Conservation (phyloP, 2,329 filamentous ascomycete species). For the Fonsecaea pedrosoi region DNA sequence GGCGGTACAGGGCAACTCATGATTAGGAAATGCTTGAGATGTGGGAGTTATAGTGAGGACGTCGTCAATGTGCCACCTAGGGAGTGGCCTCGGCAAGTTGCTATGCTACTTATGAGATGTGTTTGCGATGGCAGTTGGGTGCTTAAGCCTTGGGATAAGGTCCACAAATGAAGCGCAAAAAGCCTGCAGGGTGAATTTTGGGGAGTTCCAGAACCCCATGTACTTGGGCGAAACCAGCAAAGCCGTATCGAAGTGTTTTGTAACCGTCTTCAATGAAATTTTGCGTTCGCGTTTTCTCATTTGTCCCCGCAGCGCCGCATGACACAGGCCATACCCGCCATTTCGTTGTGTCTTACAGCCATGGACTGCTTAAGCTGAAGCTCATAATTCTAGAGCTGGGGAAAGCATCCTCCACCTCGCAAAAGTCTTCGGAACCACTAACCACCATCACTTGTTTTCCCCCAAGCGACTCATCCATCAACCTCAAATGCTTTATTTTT, state of each 20-base stretch:
- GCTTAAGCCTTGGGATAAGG: conserved; percentile 33
- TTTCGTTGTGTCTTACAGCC: conserved; percentile 39
- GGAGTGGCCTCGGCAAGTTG: conserved; percentile 34
- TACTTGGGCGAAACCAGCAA: neutral
- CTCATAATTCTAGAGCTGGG: conserved; percentile 32
- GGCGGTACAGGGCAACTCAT: conserved; percentile 22
- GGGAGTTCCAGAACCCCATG: neutral
- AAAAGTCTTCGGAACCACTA: neutral
- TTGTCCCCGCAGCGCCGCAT: conserved; percentile 7
- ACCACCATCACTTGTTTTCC: neutral
- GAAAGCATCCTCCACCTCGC: conserved; percentile 18
- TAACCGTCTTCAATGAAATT: conserved; percentile 7
- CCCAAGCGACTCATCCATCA: conserved; percentile 22
- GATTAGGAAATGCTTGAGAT: conserved; percentile 39
- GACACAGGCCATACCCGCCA: neutral
- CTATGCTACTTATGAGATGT: conserved; percentile 35
- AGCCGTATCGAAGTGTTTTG: neutral
- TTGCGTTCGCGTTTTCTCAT: conserved; percentile 6
- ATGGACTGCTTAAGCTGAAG: conserved; percentile 5
- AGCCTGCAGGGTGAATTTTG: neutral
- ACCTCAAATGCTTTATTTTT: conserved; percentile 44
- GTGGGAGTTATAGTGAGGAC: conserved; percentile 40
- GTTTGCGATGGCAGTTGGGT: conserved; percentile 41
- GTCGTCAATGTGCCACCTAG: conserved; percentile 32
- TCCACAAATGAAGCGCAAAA: conserved; percentile 6